Evolutionary conservation across 768 basidiomycete genomes (phyloP).

Genomic region (Naganishia randhawae): DNA sequence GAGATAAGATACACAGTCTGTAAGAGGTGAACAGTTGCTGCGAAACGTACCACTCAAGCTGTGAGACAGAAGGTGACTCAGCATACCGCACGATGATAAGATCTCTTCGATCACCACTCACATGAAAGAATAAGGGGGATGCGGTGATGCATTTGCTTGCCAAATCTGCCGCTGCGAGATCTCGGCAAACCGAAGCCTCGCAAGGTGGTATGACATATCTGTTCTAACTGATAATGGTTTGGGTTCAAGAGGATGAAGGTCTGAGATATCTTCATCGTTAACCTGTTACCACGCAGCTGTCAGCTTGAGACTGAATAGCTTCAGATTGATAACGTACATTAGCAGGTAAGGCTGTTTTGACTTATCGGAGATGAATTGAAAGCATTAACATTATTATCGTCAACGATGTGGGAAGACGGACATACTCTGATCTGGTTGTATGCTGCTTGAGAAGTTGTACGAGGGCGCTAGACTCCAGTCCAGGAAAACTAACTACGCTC

Average conservation of each 20-base stretch:
- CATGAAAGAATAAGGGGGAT: slow-evolving; percentile 50
- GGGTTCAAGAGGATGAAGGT: slow-evolving; percentile 43
- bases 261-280: slow-evolving; percentile 50
- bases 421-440: slow-evolving; percentile 51
- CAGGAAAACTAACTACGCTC: slow-evolving; percentile 42
- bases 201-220: slow-evolving; percentile 50
- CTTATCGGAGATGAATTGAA: slow-evolving; percentile 30
- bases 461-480: slow-evolving; percentile 51
- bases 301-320: neutral
- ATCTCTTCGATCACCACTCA: slow-evolving; percentile 24
- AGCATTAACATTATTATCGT: neutral
- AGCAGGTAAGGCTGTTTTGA: slow-evolving; percentile 50
- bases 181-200: slow-evolving; percentile 46
- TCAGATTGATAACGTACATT: slow-evolving; percentile 32
- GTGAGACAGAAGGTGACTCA: neutral
- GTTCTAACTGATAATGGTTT: slow-evolving; percentile 42
- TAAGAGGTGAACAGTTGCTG: neutral
- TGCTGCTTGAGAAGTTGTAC: slow-evolving; percentile 47
- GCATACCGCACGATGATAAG: neutral
- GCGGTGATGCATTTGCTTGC: slow-evolving; percentile 47
- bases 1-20: neutral
- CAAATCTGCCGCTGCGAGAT: slow-evolving; percentile 50
- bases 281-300: slow-evolving; percentile 25
- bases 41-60: slow-evolving; percentile 30
- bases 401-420: neutral